Base-by-base conservation (phyloP, 768 basidiomycete species). In the Lyophyllum decastes region DNA sequence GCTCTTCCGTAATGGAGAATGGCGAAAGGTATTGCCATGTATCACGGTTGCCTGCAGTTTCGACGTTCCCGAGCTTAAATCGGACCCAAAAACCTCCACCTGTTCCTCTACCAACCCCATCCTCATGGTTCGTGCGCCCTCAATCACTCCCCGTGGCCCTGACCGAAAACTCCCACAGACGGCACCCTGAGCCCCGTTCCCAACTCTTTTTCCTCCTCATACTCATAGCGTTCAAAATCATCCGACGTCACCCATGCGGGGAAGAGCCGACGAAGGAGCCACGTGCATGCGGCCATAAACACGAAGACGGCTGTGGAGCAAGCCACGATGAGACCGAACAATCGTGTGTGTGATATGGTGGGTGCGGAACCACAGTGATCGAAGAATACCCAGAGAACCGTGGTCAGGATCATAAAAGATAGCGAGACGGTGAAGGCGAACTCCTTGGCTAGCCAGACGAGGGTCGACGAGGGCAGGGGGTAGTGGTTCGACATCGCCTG, bases 291-390 rank as follows among this genome's bases (percentile, higher is more conserved):
- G 35, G 45, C 50, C 25, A 58, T 25, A 16, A 58, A 4, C 9
- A 26, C 54, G 19, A 55, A 35, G 49, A 60, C 44, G 6, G 34
- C 54, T 24, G 48, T n/a, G 53, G 52, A 43, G 49, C 54, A 55
- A 11, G 35, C 24, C 14, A 55, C 49, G 24, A 60, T 34, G 14
- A 51, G 49, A 17, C 35, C 49, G 0, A 60, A 43, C 16, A 60
- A 25, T 10, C n/a, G 54, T 0, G 5, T 8, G 25, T 30, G 24
- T 16, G 50, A n/a, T 26, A 51, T 47, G 16, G 19, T 22, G 7
- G 16, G 16, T n/a, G 8, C 27, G 11, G 35, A 7, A 12, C 24
- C 40, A 24, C 21, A 6, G 4, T 41, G 19, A 12, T 49, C 17
- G 30, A 48, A 30, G 11, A 58, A 48, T 21, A 34, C 48, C 10